A percentile compares a stretch with the other conserved stretches of the same genome.
Evolutionary conservation across 192 early-diverging fungal genomes (phyloP).

Genomic region (Mortierella alpina): DNA sequence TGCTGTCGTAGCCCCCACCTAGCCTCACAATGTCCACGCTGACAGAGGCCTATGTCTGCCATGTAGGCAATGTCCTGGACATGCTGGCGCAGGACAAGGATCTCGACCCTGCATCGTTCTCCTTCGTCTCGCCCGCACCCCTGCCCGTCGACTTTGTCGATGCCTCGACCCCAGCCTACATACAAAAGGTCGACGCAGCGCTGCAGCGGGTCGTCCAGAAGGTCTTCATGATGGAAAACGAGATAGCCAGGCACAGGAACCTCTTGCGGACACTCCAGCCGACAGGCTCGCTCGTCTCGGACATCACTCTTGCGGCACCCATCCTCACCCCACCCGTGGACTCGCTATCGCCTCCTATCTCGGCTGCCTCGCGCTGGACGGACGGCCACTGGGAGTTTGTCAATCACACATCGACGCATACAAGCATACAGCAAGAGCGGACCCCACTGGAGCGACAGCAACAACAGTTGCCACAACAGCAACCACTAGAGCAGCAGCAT

Average conservation of each 20-base stretch:
- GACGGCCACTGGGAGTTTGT: conserved; percentile 44
- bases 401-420: conserved; percentile 32
- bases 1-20: conserved; percentile 20
- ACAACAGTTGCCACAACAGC: not conserved
- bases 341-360: conserved; percentile 35
- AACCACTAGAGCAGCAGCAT: conserved; percentile 3
- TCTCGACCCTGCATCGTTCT: conserved; percentile 24
- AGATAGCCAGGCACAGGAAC: conserved; percentile 22
- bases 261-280: conserved; percentile 13
- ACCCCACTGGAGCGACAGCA: not conserved
- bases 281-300: conserved; percentile 12
- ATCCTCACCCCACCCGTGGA: conserved; percentile 52
- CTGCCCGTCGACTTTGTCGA: conserved; percentile 51
- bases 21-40: conserved; percentile 33
- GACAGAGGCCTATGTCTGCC: conserved; percentile 43
- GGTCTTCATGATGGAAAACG: conserved; percentile 40
- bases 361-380: conserved; percentile 34
- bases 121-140: conserved; percentile 28
- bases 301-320: conserved; percentile 37
- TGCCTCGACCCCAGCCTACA: conserved; percentile 32
- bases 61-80: conserved; percentile 44
- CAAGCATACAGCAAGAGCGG: conserved; percentile 33
- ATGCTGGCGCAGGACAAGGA: conserved; percentile 39
- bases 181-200: conserved; percentile 34
- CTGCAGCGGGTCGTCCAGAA: conserved; percentile 45